Conservation (phyloP, 2,329 filamentous ascomycete species). For the Xylaria sp. region DNA sequence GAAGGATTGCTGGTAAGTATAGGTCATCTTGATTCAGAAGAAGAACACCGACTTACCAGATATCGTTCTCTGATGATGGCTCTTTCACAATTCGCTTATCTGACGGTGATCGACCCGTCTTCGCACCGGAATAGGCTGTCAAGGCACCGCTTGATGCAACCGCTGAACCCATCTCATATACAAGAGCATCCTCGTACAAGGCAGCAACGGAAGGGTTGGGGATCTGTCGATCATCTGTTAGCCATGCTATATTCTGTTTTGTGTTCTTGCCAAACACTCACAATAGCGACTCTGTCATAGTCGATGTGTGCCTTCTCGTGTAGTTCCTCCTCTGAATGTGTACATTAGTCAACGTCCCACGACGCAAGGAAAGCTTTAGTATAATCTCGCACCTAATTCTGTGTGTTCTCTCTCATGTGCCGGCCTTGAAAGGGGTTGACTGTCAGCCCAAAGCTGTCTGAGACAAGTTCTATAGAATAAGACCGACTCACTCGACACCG, state of each 20-base stretch:
- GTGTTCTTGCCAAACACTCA: slow-evolving; percentile 60
- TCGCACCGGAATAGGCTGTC: slow-evolving; percentile 96
- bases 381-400: slow-evolving; percentile 73
- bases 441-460: slow-evolving; percentile 12
- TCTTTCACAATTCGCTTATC: slow-evolving; percentile 99
- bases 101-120: slow-evolving; percentile 94
- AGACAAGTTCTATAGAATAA: not conserved
- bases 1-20: slow-evolving; percentile 45
- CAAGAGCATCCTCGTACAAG: slow-evolving; percentile 98
- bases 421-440: slow-evolving; percentile 64
- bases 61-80: slow-evolving; percentile 83
- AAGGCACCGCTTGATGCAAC: slow-evolving; percentile 96
- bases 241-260: slow-evolving; percentile 12
- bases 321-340: slow-evolving; percentile 80
- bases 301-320: slow-evolving; percentile 99
- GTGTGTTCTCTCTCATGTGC: slow-evolving; percentile 79
- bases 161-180: slow-evolving; percentile 95
- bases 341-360: slow-evolving; percentile 33
- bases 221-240: slow-evolving; percentile 57
- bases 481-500: slow-evolving; percentile 81
- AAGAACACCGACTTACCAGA: slow-evolving; percentile 69
- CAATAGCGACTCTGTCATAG: slow-evolving; percentile 98
- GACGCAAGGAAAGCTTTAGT: slow-evolving; percentile 13
- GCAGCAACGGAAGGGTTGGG: slow-evolving; percentile 95
- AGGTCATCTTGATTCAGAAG: not conserved